These are phyloP conservation scores for Canariomyces notabilis DNA, from an alignment of 2,329 filamentous ascomycete genomes.

Conservation along the genomic window DNA sequence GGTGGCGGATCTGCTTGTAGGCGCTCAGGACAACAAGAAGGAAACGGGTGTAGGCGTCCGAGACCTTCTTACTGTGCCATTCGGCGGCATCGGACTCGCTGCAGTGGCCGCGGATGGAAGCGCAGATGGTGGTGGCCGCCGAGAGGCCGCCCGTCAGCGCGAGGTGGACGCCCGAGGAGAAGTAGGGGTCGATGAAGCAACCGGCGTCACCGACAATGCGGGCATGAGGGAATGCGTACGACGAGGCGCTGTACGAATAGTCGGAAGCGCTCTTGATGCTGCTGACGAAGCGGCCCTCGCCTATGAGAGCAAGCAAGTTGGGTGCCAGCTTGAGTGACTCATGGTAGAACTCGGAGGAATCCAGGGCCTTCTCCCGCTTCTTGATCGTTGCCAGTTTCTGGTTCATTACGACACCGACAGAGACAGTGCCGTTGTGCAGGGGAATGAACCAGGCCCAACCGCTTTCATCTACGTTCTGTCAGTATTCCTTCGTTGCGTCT, in stretches of 20 bases:
- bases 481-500: no score
- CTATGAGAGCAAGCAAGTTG: slow-evolving; percentile 28
- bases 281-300: slow-evolving; percentile 30
- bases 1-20: slow-evolving; percentile 36
- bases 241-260: slow-evolving; percentile 42
- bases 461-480: slow-evolving; percentile 40
- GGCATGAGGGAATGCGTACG: slow-evolving; percentile 36
- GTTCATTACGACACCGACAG: slow-evolving; percentile 39
- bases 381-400: slow-evolving; percentile 33
- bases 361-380: slow-evolving; percentile 29
- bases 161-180: slow-evolving; percentile 45
- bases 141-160: slow-evolving; percentile 40
- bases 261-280: slow-evolving; percentile 40
- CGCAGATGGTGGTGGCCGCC: slow-evolving; percentile 40
- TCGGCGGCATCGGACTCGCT: slow-evolving; percentile 32
- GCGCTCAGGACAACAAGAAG: slow-evolving; percentile 37
- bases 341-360: slow-evolving; percentile 31
- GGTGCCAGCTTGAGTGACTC: slow-evolving; percentile 33
- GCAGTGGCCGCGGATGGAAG: slow-evolving; percentile 34
- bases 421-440: slow-evolving; percentile 41
- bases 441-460: slow-evolving; percentile 49
- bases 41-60: slow-evolving; percentile 44
- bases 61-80: slow-evolving; percentile 41
- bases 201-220: slow-evolving; percentile 44
- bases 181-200: slow-evolving; percentile 46